These are phyloP conservation scores for Bipolaris bicolor DNA, from an alignment of 2,329 filamentous ascomycete species.

Conservation along the genomic window DNA sequence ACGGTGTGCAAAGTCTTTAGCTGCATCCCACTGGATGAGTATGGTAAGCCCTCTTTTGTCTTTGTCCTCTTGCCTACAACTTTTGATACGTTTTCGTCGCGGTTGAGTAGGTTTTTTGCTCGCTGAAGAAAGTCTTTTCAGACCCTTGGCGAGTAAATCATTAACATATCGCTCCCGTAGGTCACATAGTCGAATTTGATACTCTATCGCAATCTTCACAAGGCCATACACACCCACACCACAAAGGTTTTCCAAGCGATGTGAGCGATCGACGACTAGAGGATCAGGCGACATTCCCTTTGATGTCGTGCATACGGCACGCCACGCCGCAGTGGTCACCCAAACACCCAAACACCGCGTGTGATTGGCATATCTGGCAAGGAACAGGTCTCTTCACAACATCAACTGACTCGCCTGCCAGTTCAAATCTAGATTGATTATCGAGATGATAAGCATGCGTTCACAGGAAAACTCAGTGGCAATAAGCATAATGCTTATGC, in stretches of 20 bases:
- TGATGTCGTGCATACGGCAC: constrained; percentile 37
- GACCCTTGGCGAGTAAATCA: neutral
- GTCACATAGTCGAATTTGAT: neutral
- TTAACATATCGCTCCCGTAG: neutral
- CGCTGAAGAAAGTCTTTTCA: neutral
- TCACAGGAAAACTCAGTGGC: constrained; percentile 12
- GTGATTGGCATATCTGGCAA: constrained; percentile 21
- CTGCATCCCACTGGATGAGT: constrained; percentile 17
- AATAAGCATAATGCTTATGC: constrained; percentile 1
- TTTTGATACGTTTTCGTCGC: neutral
- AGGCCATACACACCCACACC: constrained; percentile 1
- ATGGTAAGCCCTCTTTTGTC: constrained; percentile 26
- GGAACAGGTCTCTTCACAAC: constrained; percentile 15
- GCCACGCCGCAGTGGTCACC: constrained; percentile 22
- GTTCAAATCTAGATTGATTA: constrained; percentile 1
- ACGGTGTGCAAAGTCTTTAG: constrained; percentile 31
- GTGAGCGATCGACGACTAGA: constrained; percentile 19
- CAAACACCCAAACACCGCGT: constrained; percentile 9
- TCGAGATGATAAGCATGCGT: constrained; percentile 3
- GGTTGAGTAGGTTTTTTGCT: neutral
- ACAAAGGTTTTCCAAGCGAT: constrained; percentile 12
- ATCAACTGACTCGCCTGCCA: constrained; percentile 14
- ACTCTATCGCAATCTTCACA: neutral
- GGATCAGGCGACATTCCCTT: constrained; percentile 21
- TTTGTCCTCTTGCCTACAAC: constrained; percentile 7